Evolutionary conservation across 176 grass and related monocot genomes (phyloP), one percentile per base, ranked within the genome.

Genomic region (Musa troglodytarum): DNA sequence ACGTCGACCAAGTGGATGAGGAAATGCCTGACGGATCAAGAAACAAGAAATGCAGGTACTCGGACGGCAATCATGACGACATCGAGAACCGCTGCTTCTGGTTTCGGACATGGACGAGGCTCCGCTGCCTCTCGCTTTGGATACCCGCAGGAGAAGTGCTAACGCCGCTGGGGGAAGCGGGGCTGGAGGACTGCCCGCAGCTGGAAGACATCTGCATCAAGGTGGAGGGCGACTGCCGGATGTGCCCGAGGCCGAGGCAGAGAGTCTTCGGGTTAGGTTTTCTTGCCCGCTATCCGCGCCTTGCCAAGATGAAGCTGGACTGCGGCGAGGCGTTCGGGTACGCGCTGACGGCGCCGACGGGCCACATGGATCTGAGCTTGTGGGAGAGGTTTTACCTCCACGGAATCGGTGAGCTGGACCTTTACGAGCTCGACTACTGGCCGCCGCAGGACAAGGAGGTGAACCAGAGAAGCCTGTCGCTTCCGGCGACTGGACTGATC

Each of bases 381-480:
- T 99, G 96, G 96, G 96, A 99, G 67, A 83, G 96, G 5, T 92
- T 99, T 76, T 95, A 99, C 66, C 71, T 99, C 68, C 79, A 91
- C 1, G 96, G 91, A 16, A 95, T 99, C 1, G 80, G 80, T 11
- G 86, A 68, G 0, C 83, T 99, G 22, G 11, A 0, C 54, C 84
- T 99, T 63, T 76, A 95, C 78, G 96, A 99, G 61, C 86, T 99
- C 15, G 96, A 99, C 63, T 99, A 99, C 75, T 99, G 91, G 91
- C 96, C 96, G 9, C 96, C 96, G 43, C 96, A 99, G 84, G 96
- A 99, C 81, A 89, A 67, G 82, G 86, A 99, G 12, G 96, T 99
- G 74, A 94, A 95, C 82, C 96, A 99, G 68, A 84, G 96, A 12
- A 89, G 84, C 65, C 81, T 92, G 17, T 82, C 88, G 17, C 76